Evolutionary conservation across 352 stramenopile genomes (phyloP), one percentile per base, ranked within the genome.

Genomic region (Globisporangium carolinianum): DNA sequence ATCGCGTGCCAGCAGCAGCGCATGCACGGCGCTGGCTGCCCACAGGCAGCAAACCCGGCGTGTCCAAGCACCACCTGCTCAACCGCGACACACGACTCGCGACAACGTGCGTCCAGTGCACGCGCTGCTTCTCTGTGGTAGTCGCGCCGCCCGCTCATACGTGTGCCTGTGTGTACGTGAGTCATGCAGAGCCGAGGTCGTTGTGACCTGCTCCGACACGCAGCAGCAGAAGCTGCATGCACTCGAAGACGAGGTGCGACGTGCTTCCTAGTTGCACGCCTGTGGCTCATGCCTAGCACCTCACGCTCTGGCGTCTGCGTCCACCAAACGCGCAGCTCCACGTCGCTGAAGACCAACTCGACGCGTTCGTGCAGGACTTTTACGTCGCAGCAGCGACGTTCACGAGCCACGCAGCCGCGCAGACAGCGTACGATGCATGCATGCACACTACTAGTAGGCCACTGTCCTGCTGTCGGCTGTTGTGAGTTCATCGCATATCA

Each of bases 61-160:
- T 72, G 10, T 89, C 79, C 42, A 89, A 87, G 65, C 79, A 89
- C 53, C 79, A 89, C 53, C 62, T 61, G 47, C 35, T 55, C 38
- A 39, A 55, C 24, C 66, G 24, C 24, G 3, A 3, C 24, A 32
- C 24, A 32, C 24, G 24, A 32, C 24, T 32, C 24, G 24, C 24
- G 24, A 32, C 24, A 32, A 32, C 24, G 24, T 32, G 24, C 24
- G 24, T 32, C 24, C 24, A 32, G 24, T 32, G 24, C 24, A 32
- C 24, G 24, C 24, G 24, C 24, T 32, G 24, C 24, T 32, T 32
- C 24, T 32, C 24, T 32, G 3, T 32, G 24, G 24, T 32, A 32
- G 24, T 32, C 24, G 24, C 24, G 2, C 24, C 24, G 24, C 24
- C 24, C 24, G 24, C 24, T 32, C 24, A 32, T 32, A 32, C 24